Evolutionary conservation across 2,329 filamentous ascomycete genomes (phyloP).

Genomic region (Colletotrichum tropicicola): DNA sequence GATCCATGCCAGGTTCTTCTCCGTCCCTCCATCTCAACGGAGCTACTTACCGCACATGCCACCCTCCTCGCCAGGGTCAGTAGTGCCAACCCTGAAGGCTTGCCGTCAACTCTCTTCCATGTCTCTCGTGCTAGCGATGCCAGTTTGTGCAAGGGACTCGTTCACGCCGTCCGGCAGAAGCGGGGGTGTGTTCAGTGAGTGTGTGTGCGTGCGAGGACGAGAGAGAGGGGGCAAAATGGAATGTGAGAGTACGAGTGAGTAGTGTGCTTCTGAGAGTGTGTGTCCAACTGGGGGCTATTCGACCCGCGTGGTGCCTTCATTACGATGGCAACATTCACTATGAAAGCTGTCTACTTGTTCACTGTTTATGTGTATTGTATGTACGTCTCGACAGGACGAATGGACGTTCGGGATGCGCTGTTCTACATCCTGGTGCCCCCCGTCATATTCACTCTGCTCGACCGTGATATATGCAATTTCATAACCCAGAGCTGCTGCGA

Average conservation of each 20-base stretch:
- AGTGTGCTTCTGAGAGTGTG: neutral
- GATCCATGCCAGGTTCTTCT: constrained; percentile 33
- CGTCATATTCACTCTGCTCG: neutral
- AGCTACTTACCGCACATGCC: constrained; percentile 32
- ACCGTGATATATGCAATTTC: constrained; percentile 17
- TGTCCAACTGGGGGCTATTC: constrained; percentile 15
- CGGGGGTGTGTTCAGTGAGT: constrained; percentile 17
- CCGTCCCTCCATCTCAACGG: constrained; percentile 45
- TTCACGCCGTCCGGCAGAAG: constrained; percentile 30
- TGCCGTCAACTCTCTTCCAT: constrained; percentile 28
- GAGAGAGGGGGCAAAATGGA: neutral
- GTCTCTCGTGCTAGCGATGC: constrained; percentile 24
- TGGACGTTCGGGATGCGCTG: too few species aligned
- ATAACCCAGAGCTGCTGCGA: constrained; percentile 17
- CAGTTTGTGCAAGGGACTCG: constrained; percentile 31
- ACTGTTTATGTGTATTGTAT: neutral
- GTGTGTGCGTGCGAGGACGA: neutral
- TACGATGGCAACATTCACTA: constrained; percentile 5
- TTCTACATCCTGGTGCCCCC: neutral
- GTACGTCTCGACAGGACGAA: neutral
- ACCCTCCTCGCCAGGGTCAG: constrained; percentile 24
- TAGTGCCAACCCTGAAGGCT: constrained; percentile 29
- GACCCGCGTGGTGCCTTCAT: constrained; percentile 8
- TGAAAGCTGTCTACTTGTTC: neutral
- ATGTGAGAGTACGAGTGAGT: neutral